Conservation (phyloP, 352 stramenopile genomes). For the Phytophthora macrochlamydospora region DNA sequence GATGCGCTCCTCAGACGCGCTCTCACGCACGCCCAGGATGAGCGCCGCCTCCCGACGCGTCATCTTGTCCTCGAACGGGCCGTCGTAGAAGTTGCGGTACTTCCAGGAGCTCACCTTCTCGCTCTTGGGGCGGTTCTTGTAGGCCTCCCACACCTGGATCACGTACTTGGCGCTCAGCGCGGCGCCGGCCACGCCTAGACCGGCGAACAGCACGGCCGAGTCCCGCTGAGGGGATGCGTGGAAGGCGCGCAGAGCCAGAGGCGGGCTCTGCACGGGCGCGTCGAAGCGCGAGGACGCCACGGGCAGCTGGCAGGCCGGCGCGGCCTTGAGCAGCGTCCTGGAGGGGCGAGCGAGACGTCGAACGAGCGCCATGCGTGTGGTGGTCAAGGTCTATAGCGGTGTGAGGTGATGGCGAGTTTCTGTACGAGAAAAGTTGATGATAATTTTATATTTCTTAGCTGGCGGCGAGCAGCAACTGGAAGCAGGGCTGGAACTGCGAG, state of each 20-base stretch:
- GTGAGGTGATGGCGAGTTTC: too few species aligned
- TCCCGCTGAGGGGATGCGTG: constrained; percentile 74
- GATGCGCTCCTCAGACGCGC: constrained; percentile 93
- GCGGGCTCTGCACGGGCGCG: constrained; percentile 2
- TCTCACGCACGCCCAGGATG: constrained; percentile 98
- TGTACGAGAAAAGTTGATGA: too few species aligned
- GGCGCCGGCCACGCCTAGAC: constrained; percentile 69
- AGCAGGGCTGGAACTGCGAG: constrained; percentile 41
- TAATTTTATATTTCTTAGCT: constrained; percentile 3
- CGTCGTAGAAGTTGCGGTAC: constrained; percentile 94
- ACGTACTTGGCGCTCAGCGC: constrained; percentile 82
- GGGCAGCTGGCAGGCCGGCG: constrained; percentile 22
- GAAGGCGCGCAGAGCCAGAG: constrained; percentile 47
- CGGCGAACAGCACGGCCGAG: constrained; percentile 59
- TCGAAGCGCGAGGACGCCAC: background rate
- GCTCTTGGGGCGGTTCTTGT: constrained; percentile 76
- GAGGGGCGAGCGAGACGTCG: constrained; percentile 33
- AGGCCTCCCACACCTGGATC: constrained; percentile 77
- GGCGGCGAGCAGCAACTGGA: constrained; percentile 40
- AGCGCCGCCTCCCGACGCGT: constrained; percentile 97
- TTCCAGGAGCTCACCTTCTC: constrained; percentile 67
- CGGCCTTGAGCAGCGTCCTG: constrained; percentile 1
- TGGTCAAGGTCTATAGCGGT: too few species aligned
- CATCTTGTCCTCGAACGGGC: constrained; percentile 99
- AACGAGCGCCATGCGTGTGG: constrained; percentile 27